These are phyloP conservation scores for Debaryomycetaceae sp. DNA, from an alignment of 1,139 yeast species.

Conservation along the genomic window DNA sequence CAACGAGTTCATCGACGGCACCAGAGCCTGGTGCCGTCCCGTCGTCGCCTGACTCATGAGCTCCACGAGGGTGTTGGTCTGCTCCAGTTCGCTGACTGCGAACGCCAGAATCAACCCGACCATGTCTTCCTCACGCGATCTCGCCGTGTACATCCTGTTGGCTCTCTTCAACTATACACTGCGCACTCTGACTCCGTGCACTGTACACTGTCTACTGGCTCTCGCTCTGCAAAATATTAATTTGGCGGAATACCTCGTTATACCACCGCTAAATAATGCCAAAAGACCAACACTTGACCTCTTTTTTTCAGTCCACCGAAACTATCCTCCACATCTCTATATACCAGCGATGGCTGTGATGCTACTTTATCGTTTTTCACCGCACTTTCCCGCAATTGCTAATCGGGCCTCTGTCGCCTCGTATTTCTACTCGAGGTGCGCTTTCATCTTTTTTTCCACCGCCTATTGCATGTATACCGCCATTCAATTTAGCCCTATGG, in stretches of 20 bases:
- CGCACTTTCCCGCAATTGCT: no score
- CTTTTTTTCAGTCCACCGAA: no score
- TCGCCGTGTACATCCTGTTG: not conserved
- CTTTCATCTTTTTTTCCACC: not conserved
- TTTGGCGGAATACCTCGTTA: no score
- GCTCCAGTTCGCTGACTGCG: not conserved
- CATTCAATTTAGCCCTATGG: conserved; percentile 1
- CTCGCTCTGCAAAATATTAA: no score
- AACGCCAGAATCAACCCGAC: not conserved
- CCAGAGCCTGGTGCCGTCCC: not conserved
- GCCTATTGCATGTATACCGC: not conserved
- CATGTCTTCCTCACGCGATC: not conserved
- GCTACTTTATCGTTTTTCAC: no score
- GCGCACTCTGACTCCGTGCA: no score
- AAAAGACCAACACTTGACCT: no score
- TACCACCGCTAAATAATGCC: no score
- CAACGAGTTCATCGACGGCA: conserved; percentile 13
- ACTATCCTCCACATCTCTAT: no score
- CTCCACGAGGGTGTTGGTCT: not conserved
- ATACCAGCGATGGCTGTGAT: no score
- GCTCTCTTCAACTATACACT: conserved; percentile 6
- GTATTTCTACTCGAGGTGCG: conserved; percentile 21
- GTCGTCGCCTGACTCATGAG: not conserved
- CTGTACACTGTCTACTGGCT: no score
- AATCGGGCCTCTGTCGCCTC: conserved; percentile 17